These are phyloP conservation scores for Phytophthora hibernalis DNA, from an alignment of 352 stramenopile genomes.

Conservation along the genomic window DNA sequence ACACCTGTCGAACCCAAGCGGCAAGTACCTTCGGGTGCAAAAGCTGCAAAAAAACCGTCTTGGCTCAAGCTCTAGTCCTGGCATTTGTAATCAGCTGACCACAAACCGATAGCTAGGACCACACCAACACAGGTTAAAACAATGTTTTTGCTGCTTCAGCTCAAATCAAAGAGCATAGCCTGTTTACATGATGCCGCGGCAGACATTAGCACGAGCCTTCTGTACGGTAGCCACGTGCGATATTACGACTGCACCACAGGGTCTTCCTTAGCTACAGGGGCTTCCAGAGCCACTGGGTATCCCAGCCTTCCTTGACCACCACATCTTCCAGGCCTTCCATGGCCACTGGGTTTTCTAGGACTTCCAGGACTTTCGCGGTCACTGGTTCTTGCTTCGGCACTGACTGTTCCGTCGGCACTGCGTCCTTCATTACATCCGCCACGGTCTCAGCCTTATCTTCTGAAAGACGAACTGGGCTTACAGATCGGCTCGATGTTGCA, in stretches of 20 bases:
- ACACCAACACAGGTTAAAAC: not conserved
- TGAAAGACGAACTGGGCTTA: conserved; percentile 28
- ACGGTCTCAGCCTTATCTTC: conserved; percentile 2
- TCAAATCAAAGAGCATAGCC: conserved; percentile 14
- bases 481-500: conserved; percentile 36
- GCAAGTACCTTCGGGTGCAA: conserved; percentile 32
- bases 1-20: conserved; percentile 41
- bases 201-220: not conserved
- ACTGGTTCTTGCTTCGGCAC: not conserved
- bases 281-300: too few species aligned
- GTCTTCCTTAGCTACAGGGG: not conserved
- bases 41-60: conserved; percentile 68
- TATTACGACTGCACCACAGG: conserved; percentile 16
- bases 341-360: not conserved
- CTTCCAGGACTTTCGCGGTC: too few species aligned
- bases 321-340: too few species aligned
- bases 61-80: conserved; percentile 73
- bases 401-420: not conserved
- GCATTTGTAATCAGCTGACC: not conserved
- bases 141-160: conserved; percentile 32
- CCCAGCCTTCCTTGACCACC: too few species aligned
- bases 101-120: too few species aligned
- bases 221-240: too few species aligned
- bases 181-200: conserved; percentile 19
- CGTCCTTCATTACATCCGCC: not conserved